These are phyloP conservation scores for Platanthera guangdongensis DNA, from an alignment of 106 monocot genomes.

Conservation along the genomic window DNA sequence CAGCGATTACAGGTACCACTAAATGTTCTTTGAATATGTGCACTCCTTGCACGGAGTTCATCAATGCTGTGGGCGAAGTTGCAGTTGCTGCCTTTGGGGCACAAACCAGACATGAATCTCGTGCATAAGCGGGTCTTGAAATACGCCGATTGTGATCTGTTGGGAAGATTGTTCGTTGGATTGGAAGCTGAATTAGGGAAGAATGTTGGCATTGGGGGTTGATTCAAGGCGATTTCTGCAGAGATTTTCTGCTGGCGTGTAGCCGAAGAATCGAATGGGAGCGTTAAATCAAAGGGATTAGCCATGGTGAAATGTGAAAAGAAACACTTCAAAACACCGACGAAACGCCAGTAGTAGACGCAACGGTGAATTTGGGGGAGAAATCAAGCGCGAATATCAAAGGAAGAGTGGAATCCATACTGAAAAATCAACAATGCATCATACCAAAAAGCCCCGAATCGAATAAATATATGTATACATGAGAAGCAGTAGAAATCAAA, in stretches of 20 bases:
- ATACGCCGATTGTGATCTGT: not conserved
- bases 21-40: not conserved
- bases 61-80: constrained; percentile 15
- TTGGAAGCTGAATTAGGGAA: not conserved
- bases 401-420: not conserved
- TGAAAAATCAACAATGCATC: not conserved
- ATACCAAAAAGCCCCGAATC: not conserved
- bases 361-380: not conserved
- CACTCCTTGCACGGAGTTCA: not conserved
- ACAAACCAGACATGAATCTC: constrained; percentile 15
- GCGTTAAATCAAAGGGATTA: not conserved
- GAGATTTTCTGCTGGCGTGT: not conserved
- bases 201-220: not conserved
- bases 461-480: not conserved
- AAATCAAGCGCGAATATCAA: not conserved
- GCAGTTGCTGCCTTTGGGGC: constrained; percentile 13
- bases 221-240: not conserved
- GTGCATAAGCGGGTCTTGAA: constrained; percentile 14
- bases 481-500: not conserved
- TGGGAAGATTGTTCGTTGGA: not conserved
- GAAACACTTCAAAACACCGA: not conserved
- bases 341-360: not conserved
- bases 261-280: not conserved
- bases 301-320: not conserved
- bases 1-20: not conserved